A percentile compares a stretch with the other conserved stretches of the same genome.
Conservation (phyloP, 768 basidiomycete species). For the Lactarius deliciosus region DNA sequence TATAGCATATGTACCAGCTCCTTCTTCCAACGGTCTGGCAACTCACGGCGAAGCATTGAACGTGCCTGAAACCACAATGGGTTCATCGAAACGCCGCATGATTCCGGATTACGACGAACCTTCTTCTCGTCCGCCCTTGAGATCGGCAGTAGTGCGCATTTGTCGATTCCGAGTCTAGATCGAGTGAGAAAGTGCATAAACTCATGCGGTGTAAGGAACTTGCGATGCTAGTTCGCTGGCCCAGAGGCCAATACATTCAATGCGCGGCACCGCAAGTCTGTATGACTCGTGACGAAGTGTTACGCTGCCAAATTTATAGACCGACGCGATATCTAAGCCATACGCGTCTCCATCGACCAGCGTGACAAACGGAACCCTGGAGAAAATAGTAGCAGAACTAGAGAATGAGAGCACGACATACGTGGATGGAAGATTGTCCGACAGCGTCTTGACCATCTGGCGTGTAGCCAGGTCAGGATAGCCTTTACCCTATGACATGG, state of each 20-base stretch:
- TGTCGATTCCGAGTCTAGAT: conserved; percentile 57
- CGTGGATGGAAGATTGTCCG: conserved; percentile 62
- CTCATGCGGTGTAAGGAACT: conserved; percentile 24
- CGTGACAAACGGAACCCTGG: conserved; percentile 72
- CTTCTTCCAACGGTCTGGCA: conserved; percentile 71
- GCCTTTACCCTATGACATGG: conserved; percentile 78
- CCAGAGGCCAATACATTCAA: conserved; percentile 81
- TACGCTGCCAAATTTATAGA: conserved; percentile 80
- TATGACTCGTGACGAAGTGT: conserved; percentile 68
- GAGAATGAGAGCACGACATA: conserved; percentile 35
- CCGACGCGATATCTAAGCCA: conserved; percentile 88
- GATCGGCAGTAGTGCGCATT: conserved; percentile 65
- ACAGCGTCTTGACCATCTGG: conserved; percentile 73
- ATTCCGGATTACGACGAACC: conserved; percentile 39
- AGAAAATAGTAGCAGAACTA: background rate
- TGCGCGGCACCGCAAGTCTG: conserved; percentile 62
- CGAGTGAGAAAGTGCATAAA: conserved; percentile 1
- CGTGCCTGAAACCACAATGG: conserved; percentile 48
- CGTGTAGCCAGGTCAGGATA: conserved; percentile 94
- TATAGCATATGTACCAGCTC: conserved; percentile 82
- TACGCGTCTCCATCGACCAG: conserved; percentile 91
- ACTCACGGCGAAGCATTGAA: conserved; percentile 52
- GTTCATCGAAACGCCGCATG: background rate
- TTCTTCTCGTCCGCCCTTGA: conserved; percentile 73
- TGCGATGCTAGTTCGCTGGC: conserved; percentile 67